A percentile compares a stretch with the other conserved stretches of the same genome.
Conservation (phyloP, 2,329 filamentous ascomycete genomes). For the Colletotrichum cereale region DNA sequence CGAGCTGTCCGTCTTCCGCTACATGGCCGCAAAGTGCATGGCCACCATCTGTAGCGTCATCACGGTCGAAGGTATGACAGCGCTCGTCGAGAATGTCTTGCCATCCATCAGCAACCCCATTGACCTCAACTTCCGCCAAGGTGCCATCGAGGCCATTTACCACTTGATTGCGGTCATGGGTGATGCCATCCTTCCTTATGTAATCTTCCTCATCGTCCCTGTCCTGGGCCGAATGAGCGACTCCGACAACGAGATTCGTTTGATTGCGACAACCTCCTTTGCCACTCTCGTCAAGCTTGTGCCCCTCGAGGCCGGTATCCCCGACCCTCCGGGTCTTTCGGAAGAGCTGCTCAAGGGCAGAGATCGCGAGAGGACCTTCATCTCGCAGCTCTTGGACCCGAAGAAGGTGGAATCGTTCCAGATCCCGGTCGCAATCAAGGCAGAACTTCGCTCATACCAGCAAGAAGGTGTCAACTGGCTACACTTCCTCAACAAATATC, state of each 20-base stretch:
- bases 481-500: slow-evolving; percentile 97
- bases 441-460: slow-evolving; percentile 94
- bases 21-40: slow-evolving; percentile 96
- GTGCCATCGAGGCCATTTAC: slow-evolving; percentile 94
- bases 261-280: slow-evolving; percentile 96
- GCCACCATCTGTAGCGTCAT: slow-evolving; percentile 98
- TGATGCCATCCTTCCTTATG: slow-evolving; percentile 93
- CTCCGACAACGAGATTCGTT: slow-evolving; percentile 93
- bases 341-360: slow-evolving; percentile 88
- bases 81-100: slow-evolving; percentile 91
- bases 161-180: slow-evolving; percentile 99
- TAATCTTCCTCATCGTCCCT: slow-evolving; percentile 98
- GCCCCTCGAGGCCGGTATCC: slow-evolving; percentile 95
- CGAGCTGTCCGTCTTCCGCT: slow-evolving; percentile 90
- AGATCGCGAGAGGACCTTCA: slow-evolving; percentile 95
- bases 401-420: slow-evolving; percentile 96
- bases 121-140: slow-evolving; percentile 90
- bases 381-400: slow-evolving; percentile 93
- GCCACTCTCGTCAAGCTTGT: slow-evolving; percentile 97
- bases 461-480: slow-evolving; percentile 99
- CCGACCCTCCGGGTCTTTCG: slow-evolving; percentile 93
- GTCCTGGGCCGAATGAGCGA: slow-evolving; percentile 98
- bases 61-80: slow-evolving; percentile 94
- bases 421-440: slow-evolving; percentile 97
- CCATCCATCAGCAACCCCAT: slow-evolving; percentile 92